Evolutionary conservation across 2,329 filamentous ascomycete genomes (phyloP), one percentile per base, ranked within the genome.

Genomic region (Apiospora rasikravindrae): DNA sequence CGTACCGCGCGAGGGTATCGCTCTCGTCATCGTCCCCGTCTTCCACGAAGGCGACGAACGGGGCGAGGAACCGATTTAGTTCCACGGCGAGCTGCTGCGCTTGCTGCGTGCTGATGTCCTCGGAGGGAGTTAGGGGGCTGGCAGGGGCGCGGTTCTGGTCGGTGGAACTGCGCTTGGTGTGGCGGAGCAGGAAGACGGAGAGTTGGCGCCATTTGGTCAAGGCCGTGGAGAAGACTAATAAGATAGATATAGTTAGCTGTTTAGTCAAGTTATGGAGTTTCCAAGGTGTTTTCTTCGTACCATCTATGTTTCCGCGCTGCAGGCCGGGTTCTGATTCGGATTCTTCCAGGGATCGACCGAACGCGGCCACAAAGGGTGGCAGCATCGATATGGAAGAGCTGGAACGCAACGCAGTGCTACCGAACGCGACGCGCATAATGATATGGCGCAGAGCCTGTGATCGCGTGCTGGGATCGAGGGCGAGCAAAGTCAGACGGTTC

Each of bases 201-300:
- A 86, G 77, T n/a, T 77, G 80, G 44, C 84, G 83, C 85, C 85
- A 86, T 73, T 79, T 78, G 22, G 80, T 81, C 6, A 84, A 74
- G 2, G 83, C 84, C n/a, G 80, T 70, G 10, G 77, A 70, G 7
- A 78, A 74, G 7, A 77, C 77, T 82, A 70, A 19, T 37, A 37
- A 6, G 33, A 7, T 24, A 22, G 6, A 19, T 22, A 45, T n/a
- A 16, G 37, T 16, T 40, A n/a, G 40, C 40, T 37, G 26, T 19
- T 22, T 42, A 40, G 37, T 44, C 22, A 44, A 11, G 14, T 24
- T 4, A 26, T 37, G 24, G 22, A 6, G 10, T 14, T 16, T 5
- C 26, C n/a, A n/a, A 10, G 1, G 29, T 2, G 2, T 40, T 22
- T 7, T 22, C 29, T 16, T 16, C 67, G 26, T 40, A 69, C 67